Evolutionary conservation across 169 alveolate genomes (phyloP).

Genomic region (Cryptosporidium ubiquitum): DNA sequence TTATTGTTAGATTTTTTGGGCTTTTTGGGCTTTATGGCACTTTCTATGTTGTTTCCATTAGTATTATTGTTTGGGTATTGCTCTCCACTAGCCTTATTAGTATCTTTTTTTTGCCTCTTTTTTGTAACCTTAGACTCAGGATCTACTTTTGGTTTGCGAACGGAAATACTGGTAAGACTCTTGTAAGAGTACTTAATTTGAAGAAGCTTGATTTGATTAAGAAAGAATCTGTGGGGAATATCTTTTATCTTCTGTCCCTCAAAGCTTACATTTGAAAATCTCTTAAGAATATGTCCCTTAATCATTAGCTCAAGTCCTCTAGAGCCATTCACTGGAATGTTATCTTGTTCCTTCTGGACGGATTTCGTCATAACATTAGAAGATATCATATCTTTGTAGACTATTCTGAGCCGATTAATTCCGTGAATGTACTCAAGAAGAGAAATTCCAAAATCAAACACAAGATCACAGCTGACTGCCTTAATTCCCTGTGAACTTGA

Average conservation of each 20-base stretch:
- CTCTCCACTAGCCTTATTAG: neutral
- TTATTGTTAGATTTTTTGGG: neutral
- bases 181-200: constrained; percentile 54
- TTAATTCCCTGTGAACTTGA: constrained; percentile 13
- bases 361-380: constrained; percentile 49
- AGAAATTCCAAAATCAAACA: constrained; percentile 49
- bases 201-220: constrained; percentile 51
- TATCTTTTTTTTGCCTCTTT: constrained; percentile 43
- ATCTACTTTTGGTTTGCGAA: constrained; percentile 24
- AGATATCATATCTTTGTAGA: constrained; percentile 52
- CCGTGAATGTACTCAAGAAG: constrained; percentile 66
- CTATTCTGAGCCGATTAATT: constrained; percentile 57
- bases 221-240: constrained; percentile 69
- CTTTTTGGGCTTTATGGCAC: neutral
- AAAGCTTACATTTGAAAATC: constrained; percentile 10
- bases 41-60: neutral
- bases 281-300: constrained; percentile 32
- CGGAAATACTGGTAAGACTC: constrained; percentile 35
- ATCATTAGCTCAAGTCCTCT: constrained; percentile 66
- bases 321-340: constrained; percentile 58
- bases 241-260: constrained; percentile 67
- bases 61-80: neutral
- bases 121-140: constrained; percentile 17
- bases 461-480: constrained; percentile 55
- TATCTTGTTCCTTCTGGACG: constrained; percentile 57